Base-by-base conservation (phyloP, 805 yeast genomes). In the Teunomyces gatunensis region DNA sequence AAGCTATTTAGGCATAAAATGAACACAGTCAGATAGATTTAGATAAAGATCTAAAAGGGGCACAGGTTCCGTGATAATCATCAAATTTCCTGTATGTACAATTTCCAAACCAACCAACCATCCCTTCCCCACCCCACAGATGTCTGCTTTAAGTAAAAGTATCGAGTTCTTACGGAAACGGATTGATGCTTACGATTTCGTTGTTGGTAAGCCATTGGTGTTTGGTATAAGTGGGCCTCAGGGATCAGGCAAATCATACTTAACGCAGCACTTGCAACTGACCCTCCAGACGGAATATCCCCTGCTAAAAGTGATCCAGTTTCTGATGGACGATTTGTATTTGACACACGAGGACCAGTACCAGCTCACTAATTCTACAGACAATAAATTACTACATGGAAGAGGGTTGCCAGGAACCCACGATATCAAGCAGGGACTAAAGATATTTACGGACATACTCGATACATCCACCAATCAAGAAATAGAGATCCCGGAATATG, bases 331-430 rank as follows among this genome's bases (percentile, higher is more conserved):
- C 67, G 98, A 94, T 65, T 80, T 89, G 49, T 92, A 92, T 62
- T 68, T 88, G 34, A 81, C 88, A 0, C 83, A 81, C 59, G 64
- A 59, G 6, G 84, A 84, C 15, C 97, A 89, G 59, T 74, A 66
- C 11, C 5, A 13, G n/a, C 23, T 37, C 7, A 37, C 28, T 12
- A 23, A n/a, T 21, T n/a, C 28, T 10, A 37, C 40, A 11, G 40
- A 37, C 28, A 87, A 88, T 59, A 61, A 66, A 30, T 67, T 92
- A 41, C 58, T 89, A 13, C 78, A 74, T 49, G 96, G 96, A 2
- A 70, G 98, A 21, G 98, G 98, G 0, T 73, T 88, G 12, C 98
- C 98, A 0, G 97, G 97, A 0, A 92, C 98, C 0, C 99, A 92
- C 63, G 97, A 92, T 59, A 58, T 87, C 13, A 55, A 54, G 0